A percentile compares a stretch with the other conserved stretches of the same genome.
Conservation (phyloP, 1,284 basidiomycete species). For the Takashimella tepidaria region DNA sequence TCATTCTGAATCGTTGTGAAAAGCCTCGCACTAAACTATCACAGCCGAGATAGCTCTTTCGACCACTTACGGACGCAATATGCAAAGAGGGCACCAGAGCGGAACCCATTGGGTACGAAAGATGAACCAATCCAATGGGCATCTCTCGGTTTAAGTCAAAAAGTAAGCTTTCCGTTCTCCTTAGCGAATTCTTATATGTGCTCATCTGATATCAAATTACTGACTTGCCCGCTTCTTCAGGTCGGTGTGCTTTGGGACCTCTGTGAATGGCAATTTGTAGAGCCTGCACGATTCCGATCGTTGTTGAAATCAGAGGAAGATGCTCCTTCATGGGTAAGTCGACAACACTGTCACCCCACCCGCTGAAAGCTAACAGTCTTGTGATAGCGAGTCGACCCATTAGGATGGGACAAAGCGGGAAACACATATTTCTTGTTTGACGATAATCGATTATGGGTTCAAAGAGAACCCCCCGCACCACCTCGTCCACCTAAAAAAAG, state of each 20-base stretch:
- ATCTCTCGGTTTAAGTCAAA: constrained; percentile 48
- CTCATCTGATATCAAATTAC: too few relatives aligned
- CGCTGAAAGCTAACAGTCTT: too few relatives aligned
- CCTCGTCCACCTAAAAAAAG: constrained; percentile 34
- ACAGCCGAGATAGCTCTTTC: constrained; percentile 42
- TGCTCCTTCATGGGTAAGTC: constrained; percentile 49
- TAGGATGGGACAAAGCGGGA: constrained; percentile 52
- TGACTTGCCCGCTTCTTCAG: too few relatives aligned
- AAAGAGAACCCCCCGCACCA: constrained; percentile 41
- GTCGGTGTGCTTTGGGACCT: constrained; percentile 48
- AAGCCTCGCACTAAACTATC: not conserved
- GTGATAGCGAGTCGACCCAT: constrained; percentile 51
- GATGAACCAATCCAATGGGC: constrained; percentile 49
- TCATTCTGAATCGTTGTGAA: not conserved
- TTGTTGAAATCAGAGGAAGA: constrained; percentile 52
- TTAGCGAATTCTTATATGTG: too few relatives aligned
- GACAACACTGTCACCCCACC: too few relatives aligned
- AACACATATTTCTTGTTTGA: constrained; percentile 56
- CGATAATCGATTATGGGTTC: constrained; percentile 55
- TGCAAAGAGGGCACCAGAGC: constrained; percentile 36
- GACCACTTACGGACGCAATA: constrained; percentile 46
- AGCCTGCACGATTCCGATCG: constrained; percentile 52
- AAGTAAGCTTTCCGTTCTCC: too few relatives aligned
- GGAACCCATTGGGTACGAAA: constrained; percentile 36
- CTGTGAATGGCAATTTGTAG: constrained; percentile 55